Percentiles rank a stretch among this genome's conserved stretches.
These are phyloP conservation scores for Diaporthe sp. DNA, from an alignment of 2,329 filamentous ascomycete species.

Conservation along the genomic window DNA sequence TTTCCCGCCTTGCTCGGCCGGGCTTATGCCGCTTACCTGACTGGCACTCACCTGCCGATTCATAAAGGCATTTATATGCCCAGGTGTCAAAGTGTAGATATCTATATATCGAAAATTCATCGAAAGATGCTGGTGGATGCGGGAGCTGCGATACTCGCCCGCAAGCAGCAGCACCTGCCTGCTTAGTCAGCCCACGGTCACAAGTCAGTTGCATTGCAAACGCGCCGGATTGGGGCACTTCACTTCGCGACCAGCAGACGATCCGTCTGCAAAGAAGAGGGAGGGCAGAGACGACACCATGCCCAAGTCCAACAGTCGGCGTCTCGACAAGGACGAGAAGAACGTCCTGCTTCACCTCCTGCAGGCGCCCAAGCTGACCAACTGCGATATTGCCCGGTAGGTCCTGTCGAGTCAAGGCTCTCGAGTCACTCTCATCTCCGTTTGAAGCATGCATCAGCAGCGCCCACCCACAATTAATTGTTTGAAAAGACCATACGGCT, in stretches of 20 bases:
- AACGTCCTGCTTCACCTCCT: slow-evolving; percentile 40
- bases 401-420: neutral
- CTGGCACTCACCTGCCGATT: neutral
- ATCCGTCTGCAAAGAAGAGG: slow-evolving; percentile 37
- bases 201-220: slow-evolving; percentile 34
- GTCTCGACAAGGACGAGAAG: slow-evolving; percentile 41
- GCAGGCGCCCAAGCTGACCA: slow-evolving; percentile 40
- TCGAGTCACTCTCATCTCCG: neutral
- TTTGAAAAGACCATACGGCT: neutral
- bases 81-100: neutral
- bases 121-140: neutral
- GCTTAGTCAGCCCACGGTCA: neutral
- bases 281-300: slow-evolving; percentile 4
- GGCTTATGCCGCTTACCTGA: neutral
- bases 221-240: slow-evolving; percentile 4
- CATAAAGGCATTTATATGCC: neutral
- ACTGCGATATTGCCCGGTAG: slow-evolving; percentile 39
- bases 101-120: neutral
- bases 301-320: slow-evolving; percentile 38
- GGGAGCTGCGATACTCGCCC: neutral
- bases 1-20: neutral
- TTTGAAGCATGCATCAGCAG: neutral
- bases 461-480: neutral
- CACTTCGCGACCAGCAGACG: slow-evolving; percentile 17
- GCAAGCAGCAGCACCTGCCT: neutral